Conservation (phyloP, 2,329 filamentous ascomycete species). For the Aspergillaceae sp. region DNA sequence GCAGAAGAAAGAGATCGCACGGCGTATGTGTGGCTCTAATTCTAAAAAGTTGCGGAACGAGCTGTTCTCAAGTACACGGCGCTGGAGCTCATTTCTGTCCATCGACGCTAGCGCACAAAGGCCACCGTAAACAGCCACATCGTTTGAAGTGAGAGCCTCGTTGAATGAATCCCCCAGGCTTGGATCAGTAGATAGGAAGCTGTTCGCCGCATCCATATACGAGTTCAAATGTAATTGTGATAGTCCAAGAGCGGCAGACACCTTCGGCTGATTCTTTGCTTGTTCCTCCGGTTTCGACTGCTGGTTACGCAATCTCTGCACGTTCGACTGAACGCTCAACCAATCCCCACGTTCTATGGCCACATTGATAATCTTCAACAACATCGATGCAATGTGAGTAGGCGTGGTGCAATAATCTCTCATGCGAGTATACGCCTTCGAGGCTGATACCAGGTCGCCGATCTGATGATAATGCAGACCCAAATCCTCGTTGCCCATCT, state of each 20-base stretch:
- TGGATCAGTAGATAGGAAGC: conserved; percentile 59
- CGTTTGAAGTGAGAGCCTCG: conserved; percentile 70
- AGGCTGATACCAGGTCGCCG: conserved; percentile 63
- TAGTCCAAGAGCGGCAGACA: conserved; percentile 55
- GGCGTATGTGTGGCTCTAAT: conserved; percentile 85
- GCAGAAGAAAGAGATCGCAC: conserved; percentile 81
- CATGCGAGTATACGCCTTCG: conserved; percentile 77
- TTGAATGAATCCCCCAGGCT: conserved; percentile 53
- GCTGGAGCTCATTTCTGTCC: conserved; percentile 66
- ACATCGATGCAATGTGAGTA: conserved; percentile 75
- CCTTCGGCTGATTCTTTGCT: conserved; percentile 54
- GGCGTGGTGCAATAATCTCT: conserved; percentile 78
- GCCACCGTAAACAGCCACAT: conserved; percentile 85
- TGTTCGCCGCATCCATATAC: conserved; percentile 59
- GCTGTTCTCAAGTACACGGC: conserved; percentile 66
- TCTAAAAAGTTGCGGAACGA: conserved; percentile 82
- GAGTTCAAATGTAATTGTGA: conserved; percentile 48
- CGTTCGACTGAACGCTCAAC: conserved; percentile 55
- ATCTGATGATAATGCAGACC: conserved; percentile 73
- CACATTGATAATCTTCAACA: conserved; percentile 67
- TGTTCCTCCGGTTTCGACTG: conserved; percentile 51
- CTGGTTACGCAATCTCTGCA: conserved; percentile 48
- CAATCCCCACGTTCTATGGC: conserved; percentile 71
- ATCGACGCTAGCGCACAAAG: conserved; percentile 86
- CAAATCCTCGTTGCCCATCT: conserved; percentile 94